These are phyloP conservation scores for Sphenostylis stenocarpa DNA, from an alignment of 306 rosid species.

Conservation along the genomic window DNA sequence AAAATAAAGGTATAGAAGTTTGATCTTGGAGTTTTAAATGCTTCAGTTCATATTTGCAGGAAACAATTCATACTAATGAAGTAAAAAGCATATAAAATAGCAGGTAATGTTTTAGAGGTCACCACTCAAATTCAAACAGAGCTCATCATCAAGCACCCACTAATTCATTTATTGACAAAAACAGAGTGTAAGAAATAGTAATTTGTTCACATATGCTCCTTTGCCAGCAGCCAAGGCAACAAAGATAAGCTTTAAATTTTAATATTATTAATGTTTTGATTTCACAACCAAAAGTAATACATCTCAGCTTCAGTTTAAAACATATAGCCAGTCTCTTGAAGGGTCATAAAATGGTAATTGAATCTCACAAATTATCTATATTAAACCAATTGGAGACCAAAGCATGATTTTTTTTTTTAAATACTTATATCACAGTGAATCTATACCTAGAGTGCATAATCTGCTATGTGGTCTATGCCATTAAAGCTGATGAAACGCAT, in stretches of 20 bases:
- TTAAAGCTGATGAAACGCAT: not conserved
- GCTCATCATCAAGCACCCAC: no score
- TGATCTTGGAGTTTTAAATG: not conserved
- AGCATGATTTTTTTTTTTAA: not conserved
- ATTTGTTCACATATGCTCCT: no score
- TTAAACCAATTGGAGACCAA: not conserved
- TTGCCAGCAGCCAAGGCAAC: no score
- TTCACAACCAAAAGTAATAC: no score
- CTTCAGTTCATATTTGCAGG: not conserved
- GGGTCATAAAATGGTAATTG: not conserved
- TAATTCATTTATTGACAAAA: no score
- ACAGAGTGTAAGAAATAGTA: no score
- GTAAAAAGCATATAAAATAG: not conserved
- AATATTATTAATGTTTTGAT: no score
- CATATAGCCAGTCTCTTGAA: not conserved
- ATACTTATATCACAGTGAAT: not conserved
- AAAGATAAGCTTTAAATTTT: no score
- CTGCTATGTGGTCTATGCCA: not conserved
- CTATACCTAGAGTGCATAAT: conserved; percentile 5
- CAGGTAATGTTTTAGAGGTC: not conserved
- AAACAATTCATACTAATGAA: not conserved
- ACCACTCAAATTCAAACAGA: no score
- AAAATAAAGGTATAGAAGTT: conserved; percentile 4
- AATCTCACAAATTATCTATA: not conserved
- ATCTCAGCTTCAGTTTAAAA: no score